These are phyloP conservation scores for Bipolaris bicolor DNA, from an alignment of 2,329 filamentous ascomycete species.

Conservation along the genomic window DNA sequence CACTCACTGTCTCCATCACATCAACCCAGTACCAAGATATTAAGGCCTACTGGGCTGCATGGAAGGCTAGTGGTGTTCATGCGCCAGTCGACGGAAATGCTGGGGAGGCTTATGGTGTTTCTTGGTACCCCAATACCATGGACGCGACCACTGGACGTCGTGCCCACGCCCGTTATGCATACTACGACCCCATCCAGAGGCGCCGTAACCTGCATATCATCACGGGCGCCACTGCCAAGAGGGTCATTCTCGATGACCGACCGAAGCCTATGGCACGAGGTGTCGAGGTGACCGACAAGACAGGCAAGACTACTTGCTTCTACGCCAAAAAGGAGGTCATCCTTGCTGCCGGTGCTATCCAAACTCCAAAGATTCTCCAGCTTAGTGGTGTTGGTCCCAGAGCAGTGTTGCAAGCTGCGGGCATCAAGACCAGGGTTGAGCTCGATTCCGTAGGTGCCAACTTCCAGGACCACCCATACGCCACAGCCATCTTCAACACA, in stretches of 20 bases:
- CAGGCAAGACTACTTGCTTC: constrained; percentile 15
- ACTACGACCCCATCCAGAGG: constrained; percentile 37
- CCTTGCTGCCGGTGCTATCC: constrained; percentile 62
- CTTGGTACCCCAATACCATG: constrained; percentile 38
- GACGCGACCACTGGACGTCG: constrained; percentile 32
- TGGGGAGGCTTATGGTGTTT: constrained; percentile 32
- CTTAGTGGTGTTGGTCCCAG: constrained; percentile 42
- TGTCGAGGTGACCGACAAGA: constrained; percentile 26
- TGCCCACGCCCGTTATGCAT: constrained; percentile 36
- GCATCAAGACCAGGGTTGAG: constrained; percentile 33
- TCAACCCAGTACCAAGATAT: constrained; percentile 37
- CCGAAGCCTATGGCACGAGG: constrained; percentile 26
- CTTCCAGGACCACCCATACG: constrained; percentile 43
- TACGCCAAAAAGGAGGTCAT: constrained; percentile 60
- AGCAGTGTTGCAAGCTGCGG: constrained; percentile 36
- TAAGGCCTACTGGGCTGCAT: constrained; percentile 33
- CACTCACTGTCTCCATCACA: constrained; percentile 35
- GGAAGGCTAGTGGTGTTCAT: constrained; percentile 28
- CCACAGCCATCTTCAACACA: constrained; percentile 32
- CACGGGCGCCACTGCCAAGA: constrained; percentile 27
- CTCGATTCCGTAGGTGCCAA: constrained; percentile 43
- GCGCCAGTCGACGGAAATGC: constrained; percentile 30
- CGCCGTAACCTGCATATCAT: constrained; percentile 37
- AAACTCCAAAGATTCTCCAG: constrained; percentile 61
- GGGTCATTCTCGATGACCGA: constrained; percentile 28